Evolutionary conservation across 2,329 filamentous ascomycete genomes (phyloP), one percentile per base, ranked within the genome.

Genomic region (Grosmannia penicillata): DNA sequence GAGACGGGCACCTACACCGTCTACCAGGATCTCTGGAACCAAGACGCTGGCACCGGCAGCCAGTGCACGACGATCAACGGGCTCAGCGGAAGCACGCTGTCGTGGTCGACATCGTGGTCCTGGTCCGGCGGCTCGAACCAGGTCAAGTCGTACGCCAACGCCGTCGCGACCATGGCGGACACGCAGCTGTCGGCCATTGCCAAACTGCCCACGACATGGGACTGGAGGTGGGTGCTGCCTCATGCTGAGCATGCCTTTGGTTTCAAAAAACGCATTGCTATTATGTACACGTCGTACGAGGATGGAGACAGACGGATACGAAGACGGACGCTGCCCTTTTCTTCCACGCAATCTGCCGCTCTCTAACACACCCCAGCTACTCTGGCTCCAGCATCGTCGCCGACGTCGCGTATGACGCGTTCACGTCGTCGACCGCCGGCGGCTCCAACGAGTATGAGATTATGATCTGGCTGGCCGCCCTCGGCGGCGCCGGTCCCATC

Each of bases 381-480:
- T 47, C 47, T 14, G 56, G 56, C 25, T 48, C 28, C 17, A 47
- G 49, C 32, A 40, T 59, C 37, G 58, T 74, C 21, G 65, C 69
- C 28, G 61, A 78, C 48, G 73, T 78, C 3, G 58, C 72, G 13
- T 78, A 76, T 50, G 72, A 77, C 51, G 54, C 77, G 29, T 78
- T 76, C 60, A 72, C 72, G 24, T 58, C 60, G 13, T 56, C 57
- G 14, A 60, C 64, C 11, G 59, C 60, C 10, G 56, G 63, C 2
- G 54, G 53, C 33, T 51, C 41, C 6, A 49, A 65, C 22, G 57
- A 71, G 48, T 75, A 74, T 52, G 75, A 78, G 56, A 64, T 78
- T 53, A 78, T 79, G 75, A 62, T 78, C 48, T 79, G 75, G 75
- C 59, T 77, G 33, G 66, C 60, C 2, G 62, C 65, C 3, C 58